A percentile compares a stretch with the other conserved stretches of the same genome.
Conservation (phyloP, 148 eudicot species). For the Fallopia convolvulus region DNA sequence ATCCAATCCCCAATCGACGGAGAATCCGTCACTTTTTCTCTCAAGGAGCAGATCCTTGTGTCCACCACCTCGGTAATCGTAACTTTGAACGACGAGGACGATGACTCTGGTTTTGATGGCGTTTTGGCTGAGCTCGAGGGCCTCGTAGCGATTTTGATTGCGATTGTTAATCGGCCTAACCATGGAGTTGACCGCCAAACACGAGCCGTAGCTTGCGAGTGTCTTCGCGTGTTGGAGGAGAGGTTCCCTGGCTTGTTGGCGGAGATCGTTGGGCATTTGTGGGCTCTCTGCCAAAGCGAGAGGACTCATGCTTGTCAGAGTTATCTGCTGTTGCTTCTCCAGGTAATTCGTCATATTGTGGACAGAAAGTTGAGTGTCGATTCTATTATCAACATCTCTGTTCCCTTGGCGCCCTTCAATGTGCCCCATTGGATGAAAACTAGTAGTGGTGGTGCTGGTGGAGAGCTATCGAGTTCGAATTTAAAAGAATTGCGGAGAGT, state of each 20-base stretch:
- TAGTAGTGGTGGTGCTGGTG: constrained; percentile 14
- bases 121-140: constrained; percentile 26
- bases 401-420: constrained; percentile 71
- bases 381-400: constrained; percentile 36
- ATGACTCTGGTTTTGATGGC: background rate
- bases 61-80: constrained; percentile 45
- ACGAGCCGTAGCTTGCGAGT: constrained; percentile 72
- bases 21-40: constrained; percentile 24
- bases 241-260: constrained; percentile 69
- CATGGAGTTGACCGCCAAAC: constrained; percentile 73
- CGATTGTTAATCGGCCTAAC: constrained; percentile 69
- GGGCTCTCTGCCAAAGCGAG: constrained; percentile 78
- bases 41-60: constrained; percentile 67
- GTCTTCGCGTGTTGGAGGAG: constrained; percentile 74
- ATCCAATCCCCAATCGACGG: constrained; percentile 62
- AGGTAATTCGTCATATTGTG: constrained; percentile 47
- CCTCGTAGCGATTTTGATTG: constrained; percentile 52
- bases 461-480: constrained; percentile 26
- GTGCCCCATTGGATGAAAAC: constrained; percentile 34
- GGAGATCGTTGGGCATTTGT: constrained; percentile 53
- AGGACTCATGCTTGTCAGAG: constrained; percentile 70
- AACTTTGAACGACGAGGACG: constrained; percentile 13
- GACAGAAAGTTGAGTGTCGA: constrained; percentile 30
- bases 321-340: constrained; percentile 47
- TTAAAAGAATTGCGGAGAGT: constrained; percentile 69